Evolutionary conservation across 352 stramenopile genomes (phyloP).

Genomic region (Phytopythium helicoides): DNA sequence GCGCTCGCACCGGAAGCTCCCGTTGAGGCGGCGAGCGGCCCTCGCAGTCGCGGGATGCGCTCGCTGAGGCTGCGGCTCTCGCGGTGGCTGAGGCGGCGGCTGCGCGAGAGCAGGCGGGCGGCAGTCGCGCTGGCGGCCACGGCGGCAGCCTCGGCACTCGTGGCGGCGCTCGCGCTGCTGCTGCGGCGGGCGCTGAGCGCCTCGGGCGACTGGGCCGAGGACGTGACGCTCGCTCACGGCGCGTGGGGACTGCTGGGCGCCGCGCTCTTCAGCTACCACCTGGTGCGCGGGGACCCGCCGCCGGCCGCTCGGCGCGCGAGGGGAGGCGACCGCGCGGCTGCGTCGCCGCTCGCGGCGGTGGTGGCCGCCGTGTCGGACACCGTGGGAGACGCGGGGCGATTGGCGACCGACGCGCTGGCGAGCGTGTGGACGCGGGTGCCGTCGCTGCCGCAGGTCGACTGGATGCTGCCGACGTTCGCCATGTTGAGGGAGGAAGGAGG

Average conservation of each 20-base stretch:
- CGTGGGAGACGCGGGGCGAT: too few relatives aligned
- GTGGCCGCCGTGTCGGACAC: not conserved
- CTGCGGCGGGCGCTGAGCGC: not conserved
- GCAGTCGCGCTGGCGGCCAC: not conserved
- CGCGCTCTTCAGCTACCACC: conserved; percentile 7
- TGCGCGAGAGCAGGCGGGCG: not conserved
- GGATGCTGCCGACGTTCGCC: not conserved
- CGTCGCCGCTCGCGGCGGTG: not conserved
- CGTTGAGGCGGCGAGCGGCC: too few relatives aligned
- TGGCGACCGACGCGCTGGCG: not conserved
- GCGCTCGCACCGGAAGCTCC: too few relatives aligned
- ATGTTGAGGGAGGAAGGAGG: not conserved
- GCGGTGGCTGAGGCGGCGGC: too few relatives aligned
- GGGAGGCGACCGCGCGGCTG: not conserved
- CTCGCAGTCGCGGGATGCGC: too few relatives aligned
- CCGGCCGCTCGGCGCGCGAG: not conserved
- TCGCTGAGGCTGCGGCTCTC: too few relatives aligned
- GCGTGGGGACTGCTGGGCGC: conserved; percentile 6
- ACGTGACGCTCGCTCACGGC: conserved; percentile 1
- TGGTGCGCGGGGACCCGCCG: conserved; percentile 7
- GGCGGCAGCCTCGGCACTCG: conserved; percentile 2
- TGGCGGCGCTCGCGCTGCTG: not conserved
- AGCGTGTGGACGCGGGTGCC: not conserved
- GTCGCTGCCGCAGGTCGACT: not conserved
- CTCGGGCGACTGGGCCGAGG: not conserved